Conservation (phyloP, 441 rosid species). For the Gossypium aridum region DNA sequence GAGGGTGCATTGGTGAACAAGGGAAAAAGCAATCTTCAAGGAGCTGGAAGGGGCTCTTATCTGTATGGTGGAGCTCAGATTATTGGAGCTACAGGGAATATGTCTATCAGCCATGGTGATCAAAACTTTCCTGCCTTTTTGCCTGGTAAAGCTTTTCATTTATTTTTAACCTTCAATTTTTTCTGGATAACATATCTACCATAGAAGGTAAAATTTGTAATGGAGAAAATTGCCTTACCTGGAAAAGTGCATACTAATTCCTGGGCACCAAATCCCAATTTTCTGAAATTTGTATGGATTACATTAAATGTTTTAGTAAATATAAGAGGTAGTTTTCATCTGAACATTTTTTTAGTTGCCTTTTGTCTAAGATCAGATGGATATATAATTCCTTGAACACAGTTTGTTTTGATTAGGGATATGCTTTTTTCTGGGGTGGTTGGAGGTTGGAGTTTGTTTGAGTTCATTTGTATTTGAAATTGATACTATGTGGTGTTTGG, state of each 20-base stretch:
- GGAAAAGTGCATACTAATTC: not conserved
- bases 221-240: not conserved
- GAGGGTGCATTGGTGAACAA: slow-evolving; percentile 51
- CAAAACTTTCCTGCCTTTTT: slow-evolving; percentile 78
- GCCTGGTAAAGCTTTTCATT: slow-evolving; percentile 44
- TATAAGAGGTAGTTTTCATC: not conserved
- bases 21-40: slow-evolving; percentile 58
- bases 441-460: not conserved
- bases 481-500: not conserved
- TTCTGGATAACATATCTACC: not conserved
- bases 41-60: slow-evolving; percentile 64
- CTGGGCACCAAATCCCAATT: not conserved
- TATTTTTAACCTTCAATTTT: not conserved
- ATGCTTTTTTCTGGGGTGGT: too few species aligned
- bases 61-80: slow-evolving; percentile 61
- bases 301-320: not conserved
- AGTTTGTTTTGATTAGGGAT: not conserved
- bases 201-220: not conserved
- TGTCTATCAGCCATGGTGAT: slow-evolving; percentile 65
- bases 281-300: not conserved
- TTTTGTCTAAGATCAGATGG: not conserved
- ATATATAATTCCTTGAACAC: not conserved
- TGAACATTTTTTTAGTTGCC: not conserved
- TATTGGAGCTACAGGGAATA: slow-evolving; percentile 55
- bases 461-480: not conserved